phyloP scores from a whole-genome alignment of 202 grass and related monocot species.

The Zizania palustris region DNA sequence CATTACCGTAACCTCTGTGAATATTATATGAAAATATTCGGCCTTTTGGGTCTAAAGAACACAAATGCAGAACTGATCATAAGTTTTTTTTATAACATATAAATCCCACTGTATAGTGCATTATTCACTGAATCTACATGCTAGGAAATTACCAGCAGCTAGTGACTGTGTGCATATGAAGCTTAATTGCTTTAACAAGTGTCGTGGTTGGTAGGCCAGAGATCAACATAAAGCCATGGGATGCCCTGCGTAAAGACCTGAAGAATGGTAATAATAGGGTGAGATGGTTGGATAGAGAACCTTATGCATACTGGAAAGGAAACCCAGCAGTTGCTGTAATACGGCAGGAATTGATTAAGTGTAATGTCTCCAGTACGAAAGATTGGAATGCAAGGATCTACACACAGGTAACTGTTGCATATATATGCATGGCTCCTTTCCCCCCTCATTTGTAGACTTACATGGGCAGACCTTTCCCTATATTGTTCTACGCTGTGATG shows the following conservation, averaged over 20 bases:
- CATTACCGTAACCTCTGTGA: background rate
- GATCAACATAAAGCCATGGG: slow-evolving; percentile 95
- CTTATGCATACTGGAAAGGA: slow-evolving; percentile 96
- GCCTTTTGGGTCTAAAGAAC: background rate
- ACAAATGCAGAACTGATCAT: background rate
- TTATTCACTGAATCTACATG: background rate
- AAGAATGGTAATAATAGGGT: slow-evolving; percentile 55
- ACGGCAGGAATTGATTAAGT: slow-evolving; percentile 65
- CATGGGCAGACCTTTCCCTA: background rate
- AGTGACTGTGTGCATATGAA: background rate
- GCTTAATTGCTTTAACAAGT: slow-evolving; percentile 2
- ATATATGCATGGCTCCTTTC: background rate
- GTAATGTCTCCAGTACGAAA: slow-evolving; percentile 65
- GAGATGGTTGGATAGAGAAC: slow-evolving; percentile 66
- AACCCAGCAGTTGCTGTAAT: slow-evolving; percentile 67
- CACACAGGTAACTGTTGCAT: slow-evolving; percentile 52
- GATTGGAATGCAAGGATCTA: slow-evolving; percentile 92
- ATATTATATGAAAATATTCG: background rate
- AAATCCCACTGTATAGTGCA: background rate
- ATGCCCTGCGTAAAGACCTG: slow-evolving; percentile 50
- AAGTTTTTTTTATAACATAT: background rate
- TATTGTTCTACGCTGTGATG: slow-evolving; percentile 15
- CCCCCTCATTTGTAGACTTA: too few species aligned
- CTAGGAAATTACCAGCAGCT: background rate
- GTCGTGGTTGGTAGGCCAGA: slow-evolving; percentile 60